Evolutionary conservation across 805 yeast genomes (phyloP).

Genomic region (Monosporozyma unispora): DNA sequence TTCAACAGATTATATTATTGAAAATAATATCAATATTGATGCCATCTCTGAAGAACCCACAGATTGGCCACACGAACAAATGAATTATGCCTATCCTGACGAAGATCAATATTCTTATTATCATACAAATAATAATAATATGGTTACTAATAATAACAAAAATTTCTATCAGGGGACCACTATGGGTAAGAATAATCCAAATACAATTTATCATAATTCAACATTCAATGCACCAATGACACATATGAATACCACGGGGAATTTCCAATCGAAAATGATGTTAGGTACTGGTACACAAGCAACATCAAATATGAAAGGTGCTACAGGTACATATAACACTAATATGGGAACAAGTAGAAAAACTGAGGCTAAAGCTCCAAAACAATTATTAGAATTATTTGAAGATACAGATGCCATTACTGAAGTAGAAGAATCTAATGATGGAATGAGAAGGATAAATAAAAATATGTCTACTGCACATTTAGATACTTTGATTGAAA

Average conservation of each 20-base stretch:
- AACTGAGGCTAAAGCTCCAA: slow-evolving; percentile 45
- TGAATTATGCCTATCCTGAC: slow-evolving; percentile 28
- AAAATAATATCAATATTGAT: slow-evolving; percentile 49
- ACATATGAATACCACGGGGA: slow-evolving; percentile 13
- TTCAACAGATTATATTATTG: slow-evolving; percentile 62
- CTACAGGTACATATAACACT: slow-evolving; percentile 16
- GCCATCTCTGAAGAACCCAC: slow-evolving; percentile 26
- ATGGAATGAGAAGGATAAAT: slow-evolving; percentile 14
- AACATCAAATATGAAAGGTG: slow-evolving; percentile 13
- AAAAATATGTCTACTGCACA: slow-evolving; percentile 11
- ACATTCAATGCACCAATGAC: slow-evolving; percentile 22
- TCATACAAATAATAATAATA: slow-evolving; percentile 17
- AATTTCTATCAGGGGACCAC: slow-evolving; percentile 25
- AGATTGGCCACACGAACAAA: slow-evolving; percentile 24
- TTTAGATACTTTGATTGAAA: slow-evolving; percentile 11
- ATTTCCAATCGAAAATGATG: slow-evolving; percentile 15
- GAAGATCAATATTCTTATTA: slow-evolving; percentile 24
- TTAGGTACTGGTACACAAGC: slow-evolving; percentile 24
- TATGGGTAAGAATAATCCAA: slow-evolving; percentile 21
- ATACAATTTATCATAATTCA: slow-evolving; percentile 20
- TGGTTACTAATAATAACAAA: slow-evolving; percentile 4
- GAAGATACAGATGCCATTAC: slow-evolving; percentile 38
- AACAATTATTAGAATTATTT: slow-evolving; percentile 60
- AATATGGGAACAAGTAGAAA: slow-evolving; percentile 25
- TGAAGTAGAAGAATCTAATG: slow-evolving; percentile 14